Percentiles rank a stretch among this genome's conserved stretches.
phyloP scores from a whole-genome alignment of 73 alveolate species.

The Symbiodinium pilosum region DNA sequence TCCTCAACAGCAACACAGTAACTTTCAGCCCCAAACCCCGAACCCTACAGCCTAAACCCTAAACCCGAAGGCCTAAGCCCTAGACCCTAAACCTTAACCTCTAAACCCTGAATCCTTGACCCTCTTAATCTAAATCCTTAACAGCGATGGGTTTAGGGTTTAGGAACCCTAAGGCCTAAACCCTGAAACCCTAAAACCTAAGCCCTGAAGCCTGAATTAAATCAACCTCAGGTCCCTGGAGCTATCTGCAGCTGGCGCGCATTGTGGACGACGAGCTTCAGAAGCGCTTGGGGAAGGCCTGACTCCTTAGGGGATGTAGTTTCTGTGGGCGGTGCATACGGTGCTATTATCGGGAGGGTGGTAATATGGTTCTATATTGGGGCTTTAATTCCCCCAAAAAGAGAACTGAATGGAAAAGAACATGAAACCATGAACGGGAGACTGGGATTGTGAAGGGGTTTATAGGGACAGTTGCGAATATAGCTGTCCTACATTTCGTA shows the following conservation, averaged over 20 bases:
- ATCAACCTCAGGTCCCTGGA: constrained; percentile 35
- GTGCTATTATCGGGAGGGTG: too few species aligned
- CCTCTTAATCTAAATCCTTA: background rate
- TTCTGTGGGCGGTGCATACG: background rate
- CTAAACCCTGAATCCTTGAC: background rate
- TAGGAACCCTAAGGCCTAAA: background rate
- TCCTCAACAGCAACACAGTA: too few species aligned
- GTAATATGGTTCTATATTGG: too few species aligned
- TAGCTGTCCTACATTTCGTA: too few species aligned
- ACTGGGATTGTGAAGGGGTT: too few species aligned
- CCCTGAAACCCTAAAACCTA: background rate
- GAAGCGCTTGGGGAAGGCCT: constrained; percentile 25
- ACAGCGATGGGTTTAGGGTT: background rate
- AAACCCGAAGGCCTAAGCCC: background rate
- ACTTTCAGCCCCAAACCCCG: too few species aligned
- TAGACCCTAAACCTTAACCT: background rate
- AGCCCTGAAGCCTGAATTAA: background rate
- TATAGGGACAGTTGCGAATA: too few species aligned
- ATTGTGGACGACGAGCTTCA: constrained; percentile 67
- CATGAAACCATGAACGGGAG: too few species aligned
- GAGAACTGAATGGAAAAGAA: too few species aligned
- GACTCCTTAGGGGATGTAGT: background rate
- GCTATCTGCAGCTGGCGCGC: constrained; percentile 68
- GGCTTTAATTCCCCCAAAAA: too few species aligned
- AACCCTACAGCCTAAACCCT: too few species aligned